These are phyloP conservation scores for Rhodotorula babjevae DNA, from an alignment of 768 basidiomycete genomes.

Conservation along the genomic window DNA sequence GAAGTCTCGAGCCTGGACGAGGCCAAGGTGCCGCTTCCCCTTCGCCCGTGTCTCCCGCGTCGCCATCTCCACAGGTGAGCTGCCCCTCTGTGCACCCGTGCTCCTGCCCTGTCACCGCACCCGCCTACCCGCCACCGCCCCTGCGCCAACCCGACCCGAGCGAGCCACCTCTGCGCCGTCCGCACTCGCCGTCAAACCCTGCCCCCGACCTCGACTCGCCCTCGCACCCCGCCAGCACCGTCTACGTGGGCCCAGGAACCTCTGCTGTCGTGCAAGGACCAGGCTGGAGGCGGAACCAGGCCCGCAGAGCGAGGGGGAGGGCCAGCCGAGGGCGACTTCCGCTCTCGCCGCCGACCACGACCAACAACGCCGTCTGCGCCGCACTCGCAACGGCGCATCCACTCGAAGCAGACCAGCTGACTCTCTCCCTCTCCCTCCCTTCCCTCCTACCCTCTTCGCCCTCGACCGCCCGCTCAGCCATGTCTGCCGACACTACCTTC, in stretches of 20 bases:
- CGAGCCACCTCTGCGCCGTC: neutral
- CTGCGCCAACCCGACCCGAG: no score
- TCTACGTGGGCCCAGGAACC: neutral
- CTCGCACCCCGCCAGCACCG: no score
- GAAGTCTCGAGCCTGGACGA: no score
- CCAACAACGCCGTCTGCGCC: neutral
- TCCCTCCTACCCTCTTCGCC: neutral
- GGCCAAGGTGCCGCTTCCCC: neutral
- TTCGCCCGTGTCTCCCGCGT: neutral
- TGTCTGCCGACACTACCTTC: constrained; percentile 57
- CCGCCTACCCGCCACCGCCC: neutral
- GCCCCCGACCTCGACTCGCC: neutral
- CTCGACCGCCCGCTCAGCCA: neutral
- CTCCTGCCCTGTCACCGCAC: no score
- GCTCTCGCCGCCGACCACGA: no score
- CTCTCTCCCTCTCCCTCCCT: neutral
- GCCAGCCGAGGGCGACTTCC: neutral
- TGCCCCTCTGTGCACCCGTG: no score
- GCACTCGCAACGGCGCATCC: no score
- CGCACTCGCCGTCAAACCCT: neutral
- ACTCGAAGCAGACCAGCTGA: no score
- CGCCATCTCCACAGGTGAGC: neutral
- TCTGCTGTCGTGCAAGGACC: rapidly evolving
- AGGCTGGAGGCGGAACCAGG: neutral
- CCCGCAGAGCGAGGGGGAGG: neutral